phyloP scores from a whole-genome alignment of 2,329 filamentous ascomycete genomes.

The Lachnellula cervina region DNA sequence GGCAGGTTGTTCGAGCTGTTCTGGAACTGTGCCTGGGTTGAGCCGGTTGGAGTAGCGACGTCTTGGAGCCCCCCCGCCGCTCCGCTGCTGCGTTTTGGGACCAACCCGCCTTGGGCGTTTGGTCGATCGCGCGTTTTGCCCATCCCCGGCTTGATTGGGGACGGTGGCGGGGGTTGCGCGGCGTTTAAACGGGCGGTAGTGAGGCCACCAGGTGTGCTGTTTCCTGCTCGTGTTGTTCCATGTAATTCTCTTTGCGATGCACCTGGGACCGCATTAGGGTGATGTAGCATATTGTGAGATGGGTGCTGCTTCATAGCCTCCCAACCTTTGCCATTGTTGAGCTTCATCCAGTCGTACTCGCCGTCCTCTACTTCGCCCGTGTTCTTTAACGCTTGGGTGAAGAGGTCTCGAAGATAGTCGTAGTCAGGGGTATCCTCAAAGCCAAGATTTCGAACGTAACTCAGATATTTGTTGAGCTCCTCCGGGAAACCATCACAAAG shows the following conservation, averaged over 20 bases:
- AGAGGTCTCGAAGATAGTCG: constrained; percentile 92
- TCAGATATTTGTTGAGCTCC: constrained; percentile 96
- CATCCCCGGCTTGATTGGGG: constrained; percentile 72
- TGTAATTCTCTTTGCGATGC: constrained; percentile 82
- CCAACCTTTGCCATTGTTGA: constrained; percentile 87
- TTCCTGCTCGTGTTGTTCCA: constrained; percentile 61
- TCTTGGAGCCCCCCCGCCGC: constrained; percentile 65
- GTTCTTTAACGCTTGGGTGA: constrained; percentile 93
- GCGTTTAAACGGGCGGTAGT: constrained; percentile 89
- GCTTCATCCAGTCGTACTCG: constrained; percentile 99
- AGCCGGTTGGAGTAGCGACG: constrained; percentile 78
- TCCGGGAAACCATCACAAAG: constrained; percentile 94
- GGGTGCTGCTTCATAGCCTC: constrained; percentile 70
- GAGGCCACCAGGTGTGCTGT: constrained; percentile 54
- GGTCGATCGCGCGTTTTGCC: constrained; percentile 68
- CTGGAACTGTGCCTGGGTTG: constrained; percentile 94
- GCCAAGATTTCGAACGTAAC: constrained; percentile 93
- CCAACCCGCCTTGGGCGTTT: constrained; percentile 71
- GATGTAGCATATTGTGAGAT: constrained; percentile 67
- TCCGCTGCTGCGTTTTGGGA: constrained; percentile 72
- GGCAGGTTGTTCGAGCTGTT: constrained; percentile 87
- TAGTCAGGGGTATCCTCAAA: constrained; percentile 99
- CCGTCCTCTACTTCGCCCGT: constrained; percentile 93
- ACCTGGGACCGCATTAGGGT: constrained; percentile 72
- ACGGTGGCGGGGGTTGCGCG: constrained; percentile 83